phyloP scores from a whole-genome alignment of 805 yeast genomes.

The Kodamaea hsintzibuensis region DNA sequence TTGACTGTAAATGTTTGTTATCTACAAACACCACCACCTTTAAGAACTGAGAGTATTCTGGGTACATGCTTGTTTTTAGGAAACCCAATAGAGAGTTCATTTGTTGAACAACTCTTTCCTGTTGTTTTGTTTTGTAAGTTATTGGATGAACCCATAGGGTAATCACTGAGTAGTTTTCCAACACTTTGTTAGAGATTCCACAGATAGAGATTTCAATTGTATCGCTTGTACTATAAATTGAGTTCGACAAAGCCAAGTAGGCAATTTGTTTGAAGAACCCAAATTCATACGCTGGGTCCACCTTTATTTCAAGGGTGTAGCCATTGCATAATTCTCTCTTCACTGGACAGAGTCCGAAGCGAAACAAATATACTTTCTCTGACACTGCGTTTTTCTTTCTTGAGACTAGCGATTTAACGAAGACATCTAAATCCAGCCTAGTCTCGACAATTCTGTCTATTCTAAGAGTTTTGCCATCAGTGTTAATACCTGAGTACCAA shows the following conservation, averaged over 20 bases:
- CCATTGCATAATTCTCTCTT: constrained; percentile 9
- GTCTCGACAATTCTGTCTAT: constrained; percentile 7
- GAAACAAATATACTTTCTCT: constrained; percentile 9
- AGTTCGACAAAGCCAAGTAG: constrained; percentile 4
- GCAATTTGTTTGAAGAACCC: constrained; percentile 7
- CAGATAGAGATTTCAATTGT: constrained; percentile 9
- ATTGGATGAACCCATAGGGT: constrained; percentile 7
- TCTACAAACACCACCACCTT: constrained; percentile 1
- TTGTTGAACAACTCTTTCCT: background rate
- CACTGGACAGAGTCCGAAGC: constrained; percentile 10
- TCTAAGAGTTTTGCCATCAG: background rate
- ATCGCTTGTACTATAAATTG: constrained; percentile 8
- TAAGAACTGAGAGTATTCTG: constrained; percentile 1
- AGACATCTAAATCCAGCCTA: constrained; percentile 3
- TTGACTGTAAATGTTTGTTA: background rate
- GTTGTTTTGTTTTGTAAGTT: background rate
- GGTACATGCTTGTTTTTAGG: background rate
- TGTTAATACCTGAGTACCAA: constrained; percentile 3
- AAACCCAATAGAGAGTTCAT: background rate
- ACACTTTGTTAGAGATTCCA: constrained; percentile 10
- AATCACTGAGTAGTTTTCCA: constrained; percentile 3
- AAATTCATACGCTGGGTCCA: background rate
- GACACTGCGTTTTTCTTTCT: background rate
- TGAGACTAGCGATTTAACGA: background rate
- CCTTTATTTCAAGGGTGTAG: constrained; percentile 14